Conservation (phyloP, 192 early-diverging fungal species). For the Linnemannia exigua region DNA sequence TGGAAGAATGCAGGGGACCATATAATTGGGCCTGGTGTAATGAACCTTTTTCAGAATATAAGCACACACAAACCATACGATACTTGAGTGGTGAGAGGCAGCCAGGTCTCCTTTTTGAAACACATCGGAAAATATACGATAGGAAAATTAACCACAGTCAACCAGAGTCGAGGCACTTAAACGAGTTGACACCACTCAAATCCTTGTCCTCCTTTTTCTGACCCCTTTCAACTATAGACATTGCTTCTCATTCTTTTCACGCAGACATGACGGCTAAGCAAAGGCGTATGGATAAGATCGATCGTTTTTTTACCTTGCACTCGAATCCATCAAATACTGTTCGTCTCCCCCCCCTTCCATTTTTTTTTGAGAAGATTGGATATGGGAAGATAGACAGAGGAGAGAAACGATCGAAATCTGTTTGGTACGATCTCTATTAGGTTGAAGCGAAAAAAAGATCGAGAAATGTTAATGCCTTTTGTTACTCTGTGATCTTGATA, state of each 20-base stretch:
- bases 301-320: not conserved
- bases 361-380: not conserved
- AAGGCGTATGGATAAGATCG: not conserved
- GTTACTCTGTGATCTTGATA: no score
- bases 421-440: no score
- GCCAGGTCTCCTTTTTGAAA: not conserved
- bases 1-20: not conserved
- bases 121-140: not conserved
- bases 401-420: no score
- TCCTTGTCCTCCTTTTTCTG: not conserved
- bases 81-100: not conserved
- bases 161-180: not conserved
- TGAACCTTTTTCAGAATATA: not conserved
- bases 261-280: not conserved
- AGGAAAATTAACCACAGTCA: not conserved
- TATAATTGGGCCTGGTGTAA: not conserved
- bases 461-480: no score
- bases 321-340: not conserved
- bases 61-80: not conserved
- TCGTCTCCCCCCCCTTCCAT: no score
- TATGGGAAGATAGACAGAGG: not conserved
- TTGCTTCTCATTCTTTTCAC: not conserved
- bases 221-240: not conserved
- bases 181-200: not conserved
- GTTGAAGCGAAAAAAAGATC: no score